Evolutionary conservation across 495 filamentous ascomycete species (phyloP).

Genomic region (Tirmania nivea): DNA sequence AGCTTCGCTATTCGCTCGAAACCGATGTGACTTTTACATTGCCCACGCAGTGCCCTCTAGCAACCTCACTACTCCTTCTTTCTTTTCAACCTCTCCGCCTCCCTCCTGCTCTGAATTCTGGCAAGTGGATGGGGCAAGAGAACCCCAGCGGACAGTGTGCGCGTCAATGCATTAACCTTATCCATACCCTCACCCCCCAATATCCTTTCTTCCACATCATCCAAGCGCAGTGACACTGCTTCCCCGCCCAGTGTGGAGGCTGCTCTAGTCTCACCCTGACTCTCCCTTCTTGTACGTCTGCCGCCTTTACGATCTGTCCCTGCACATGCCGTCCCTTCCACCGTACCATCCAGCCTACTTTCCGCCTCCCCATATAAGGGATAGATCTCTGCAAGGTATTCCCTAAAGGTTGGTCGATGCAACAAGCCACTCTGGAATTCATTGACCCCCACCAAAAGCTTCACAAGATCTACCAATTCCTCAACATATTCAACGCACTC

Average conservation of each 20-base stretch:
- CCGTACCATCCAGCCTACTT: background rate
- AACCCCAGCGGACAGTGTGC: no score
- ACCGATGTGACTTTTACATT: no score
- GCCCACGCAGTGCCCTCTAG: no score
- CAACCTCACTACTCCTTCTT: background rate
- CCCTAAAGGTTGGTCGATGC: slow-evolving; percentile 28
- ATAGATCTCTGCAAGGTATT: slow-evolving; percentile 23
- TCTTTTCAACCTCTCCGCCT: background rate
- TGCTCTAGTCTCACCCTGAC: background rate
- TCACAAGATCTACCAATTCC: slow-evolving; percentile 35
- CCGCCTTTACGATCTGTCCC: slow-evolving; percentile 11
- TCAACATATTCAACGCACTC: slow-evolving; percentile 39
- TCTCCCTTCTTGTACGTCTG: slow-evolving; percentile 9
- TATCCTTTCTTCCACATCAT: background rate
- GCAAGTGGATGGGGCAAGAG: background rate
- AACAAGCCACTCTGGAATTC: slow-evolving; percentile 34
- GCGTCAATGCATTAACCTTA: no score
- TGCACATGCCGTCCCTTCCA: slow-evolving; percentile 2
- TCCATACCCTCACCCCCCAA: slow-evolving; percentile 2
- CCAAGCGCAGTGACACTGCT: slow-evolving; percentile 8
- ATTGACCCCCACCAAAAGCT: slow-evolving; percentile 34
- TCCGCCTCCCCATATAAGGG: background rate
- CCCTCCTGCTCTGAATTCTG: background rate
- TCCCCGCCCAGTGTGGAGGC: slow-evolving; percentile 1
- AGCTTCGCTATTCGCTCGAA: no score